A percentile compares a stretch with the other conserved stretches of the same genome.
Evolutionary conservation across 2,329 filamentous ascomycete species (phyloP).

Genomic region (Trichoderma aggressivum): DNA sequence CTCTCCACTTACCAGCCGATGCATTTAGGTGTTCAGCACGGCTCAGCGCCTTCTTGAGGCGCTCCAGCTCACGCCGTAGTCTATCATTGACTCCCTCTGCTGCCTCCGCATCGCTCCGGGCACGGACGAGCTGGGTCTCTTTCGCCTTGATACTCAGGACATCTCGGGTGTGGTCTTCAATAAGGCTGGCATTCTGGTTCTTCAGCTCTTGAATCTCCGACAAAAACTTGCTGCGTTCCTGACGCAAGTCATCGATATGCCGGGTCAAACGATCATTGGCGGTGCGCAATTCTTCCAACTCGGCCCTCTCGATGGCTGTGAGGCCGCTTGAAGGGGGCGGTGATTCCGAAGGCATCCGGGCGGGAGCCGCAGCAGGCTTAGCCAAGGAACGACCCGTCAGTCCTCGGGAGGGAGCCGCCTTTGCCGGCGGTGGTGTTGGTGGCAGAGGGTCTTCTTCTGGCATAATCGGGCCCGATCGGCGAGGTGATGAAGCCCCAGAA

Average conservation of each 20-base stretch:
- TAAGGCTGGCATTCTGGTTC: slow-evolving; percentile 93
- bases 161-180: slow-evolving; percentile 94
- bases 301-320: slow-evolving; percentile 78
- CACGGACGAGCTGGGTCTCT: slow-evolving; percentile 92
- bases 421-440: slow-evolving; percentile 52
- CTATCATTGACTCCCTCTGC: slow-evolving; percentile 84
- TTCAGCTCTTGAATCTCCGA: slow-evolving; percentile 92
- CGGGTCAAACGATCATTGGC: slow-evolving; percentile 76
- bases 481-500: slow-evolving; percentile 51
- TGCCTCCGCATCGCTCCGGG: slow-evolving; percentile 83
- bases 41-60: slow-evolving; percentile 82
- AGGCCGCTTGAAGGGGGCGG: slow-evolving; percentile 63
- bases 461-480: slow-evolving; percentile 47
- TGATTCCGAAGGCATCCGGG: slow-evolving; percentile 50
- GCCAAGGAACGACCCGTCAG: slow-evolving; percentile 82
- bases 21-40: slow-evolving; percentile 53
- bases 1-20: slow-evolving; percentile 29
- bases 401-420: slow-evolving; percentile 68
- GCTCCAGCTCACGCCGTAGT: slow-evolving; percentile 82
- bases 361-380: slow-evolving; percentile 60
- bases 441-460: slow-evolving; percentile 58
- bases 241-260: slow-evolving; percentile 74
- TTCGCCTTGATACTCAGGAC: slow-evolving; percentile 97
- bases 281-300: slow-evolving; percentile 81
- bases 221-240: slow-evolving; percentile 75